phyloP scores from a whole-genome alignment of 2,329 filamentous ascomycete species.

The Neofusicoccum laricinum region DNA sequence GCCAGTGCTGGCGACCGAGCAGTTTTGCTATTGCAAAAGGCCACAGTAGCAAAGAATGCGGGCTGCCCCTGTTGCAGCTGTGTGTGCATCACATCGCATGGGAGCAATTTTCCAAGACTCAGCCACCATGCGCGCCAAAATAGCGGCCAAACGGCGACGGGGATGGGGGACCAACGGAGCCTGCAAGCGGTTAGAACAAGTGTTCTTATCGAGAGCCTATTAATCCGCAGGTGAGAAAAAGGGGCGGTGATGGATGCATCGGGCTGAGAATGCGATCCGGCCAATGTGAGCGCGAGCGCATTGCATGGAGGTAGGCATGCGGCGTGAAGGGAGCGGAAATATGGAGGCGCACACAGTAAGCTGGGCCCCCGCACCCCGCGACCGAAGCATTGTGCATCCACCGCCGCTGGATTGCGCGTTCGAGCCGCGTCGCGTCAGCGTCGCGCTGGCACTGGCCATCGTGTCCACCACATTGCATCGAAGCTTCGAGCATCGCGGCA shows the following conservation, averaged over 20 bases:
- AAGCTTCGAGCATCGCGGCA: not conserved
- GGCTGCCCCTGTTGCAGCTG: not conserved
- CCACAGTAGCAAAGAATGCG: not conserved
- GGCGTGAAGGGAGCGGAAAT: too few relatives aligned
- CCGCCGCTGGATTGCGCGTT: not conserved
- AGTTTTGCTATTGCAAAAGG: not conserved
- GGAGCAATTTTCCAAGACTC: not conserved
- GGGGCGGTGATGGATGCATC: not conserved
- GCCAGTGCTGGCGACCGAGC: too few relatives aligned
- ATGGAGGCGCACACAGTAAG: not conserved
- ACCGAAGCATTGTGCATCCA: not conserved
- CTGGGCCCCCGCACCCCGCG: not conserved
- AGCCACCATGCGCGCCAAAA: slow-evolving; percentile 4
- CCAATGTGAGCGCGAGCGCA: not conserved
- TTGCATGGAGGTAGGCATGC: not conserved
- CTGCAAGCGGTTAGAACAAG: not conserved
- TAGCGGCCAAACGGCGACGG: slow-evolving; percentile 3
- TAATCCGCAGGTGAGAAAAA: not conserved
- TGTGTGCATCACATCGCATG: not conserved
- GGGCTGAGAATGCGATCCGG: not conserved
- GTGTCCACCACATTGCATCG: not conserved
- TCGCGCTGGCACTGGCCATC: not conserved
- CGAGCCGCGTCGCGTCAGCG: not conserved
- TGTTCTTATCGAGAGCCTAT: not conserved
- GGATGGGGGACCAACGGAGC: not conserved